Evolutionary conservation across 495 filamentous ascomycete genomes (phyloP).

Genomic region (Xylaria telfairii): DNA sequence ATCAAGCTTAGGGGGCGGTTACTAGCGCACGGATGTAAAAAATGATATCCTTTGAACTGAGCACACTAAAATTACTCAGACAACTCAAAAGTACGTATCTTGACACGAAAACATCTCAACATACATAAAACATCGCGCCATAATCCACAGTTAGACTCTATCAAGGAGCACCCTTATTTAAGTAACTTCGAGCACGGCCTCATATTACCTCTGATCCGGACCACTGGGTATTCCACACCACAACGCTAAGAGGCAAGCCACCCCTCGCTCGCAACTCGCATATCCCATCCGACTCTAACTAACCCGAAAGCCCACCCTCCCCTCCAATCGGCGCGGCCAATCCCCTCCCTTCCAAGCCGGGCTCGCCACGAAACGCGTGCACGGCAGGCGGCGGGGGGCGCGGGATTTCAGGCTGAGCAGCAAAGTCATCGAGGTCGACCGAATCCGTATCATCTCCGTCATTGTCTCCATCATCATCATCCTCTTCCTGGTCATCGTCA

Average conservation of each 20-base stretch:
- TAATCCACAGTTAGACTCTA: no score
- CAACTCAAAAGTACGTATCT: not conserved
- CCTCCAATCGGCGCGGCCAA: not conserved
- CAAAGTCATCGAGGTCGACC: not conserved
- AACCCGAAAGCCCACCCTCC: not conserved
- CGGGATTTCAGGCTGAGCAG: not conserved
- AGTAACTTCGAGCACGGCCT: no score
- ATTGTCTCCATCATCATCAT: not conserved
- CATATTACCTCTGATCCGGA: not conserved
- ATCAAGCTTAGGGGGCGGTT: no score
- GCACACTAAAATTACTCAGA: no score
- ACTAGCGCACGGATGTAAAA: no score
- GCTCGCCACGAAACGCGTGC: conserved; percentile 3
- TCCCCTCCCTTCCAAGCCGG: not conserved
- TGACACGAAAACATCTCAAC: not conserved
- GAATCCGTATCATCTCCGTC: not conserved
- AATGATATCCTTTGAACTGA: no score
- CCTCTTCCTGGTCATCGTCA: no score
- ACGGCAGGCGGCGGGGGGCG: not conserved
- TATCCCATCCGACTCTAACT: not conserved
- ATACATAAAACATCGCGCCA: no score
- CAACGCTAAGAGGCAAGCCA: not conserved
- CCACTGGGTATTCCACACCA: not conserved
- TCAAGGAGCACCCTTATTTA: no score
- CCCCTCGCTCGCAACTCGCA: not conserved